These are phyloP conservation scores for Boletales sp. DNA, from an alignment of 768 basidiomycete species.

Conservation along the genomic window DNA sequence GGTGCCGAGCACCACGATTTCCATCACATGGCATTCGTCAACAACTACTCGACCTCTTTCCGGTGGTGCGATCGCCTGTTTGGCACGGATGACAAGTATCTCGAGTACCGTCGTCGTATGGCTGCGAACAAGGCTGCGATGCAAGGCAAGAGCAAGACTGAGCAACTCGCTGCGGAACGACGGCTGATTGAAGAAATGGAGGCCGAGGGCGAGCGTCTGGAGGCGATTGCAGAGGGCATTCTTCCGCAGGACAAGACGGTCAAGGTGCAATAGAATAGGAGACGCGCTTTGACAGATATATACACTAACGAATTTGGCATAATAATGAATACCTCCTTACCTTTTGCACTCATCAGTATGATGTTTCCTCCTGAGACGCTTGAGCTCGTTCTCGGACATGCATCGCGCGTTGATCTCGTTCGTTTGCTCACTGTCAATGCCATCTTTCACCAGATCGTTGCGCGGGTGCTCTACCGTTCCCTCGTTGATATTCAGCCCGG, in stretches of 20 bases:
- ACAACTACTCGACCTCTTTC: constrained; percentile 93
- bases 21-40: constrained; percentile 95
- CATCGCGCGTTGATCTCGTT: constrained; percentile 26
- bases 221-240: constrained; percentile 49
- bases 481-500: constrained; percentile 33
- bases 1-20: constrained; percentile 98
- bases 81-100: constrained; percentile 91
- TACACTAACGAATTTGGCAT: not conserved
- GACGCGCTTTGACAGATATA: not conserved
- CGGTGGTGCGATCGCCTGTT: constrained; percentile 88
- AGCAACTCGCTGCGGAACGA: constrained; percentile 54
- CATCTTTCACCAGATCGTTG: constrained; percentile 26
- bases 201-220: constrained; percentile 67
- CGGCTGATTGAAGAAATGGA: constrained; percentile 68
- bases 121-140: constrained; percentile 54
- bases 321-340: too few species aligned
- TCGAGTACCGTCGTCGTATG: constrained; percentile 68
- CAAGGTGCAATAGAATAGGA: constrained; percentile 24
- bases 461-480: constrained; percentile 35
- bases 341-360: not conserved
- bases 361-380: constrained; percentile 37
- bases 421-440: constrained; percentile 22
- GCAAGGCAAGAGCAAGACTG: constrained; percentile 51
- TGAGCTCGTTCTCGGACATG: constrained; percentile 27
- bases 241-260: constrained; percentile 11